Evolutionary conservation across 768 basidiomycete genomes (phyloP), one percentile per base, ranked within the genome.

Genomic region (Amanita rimosa): DNA sequence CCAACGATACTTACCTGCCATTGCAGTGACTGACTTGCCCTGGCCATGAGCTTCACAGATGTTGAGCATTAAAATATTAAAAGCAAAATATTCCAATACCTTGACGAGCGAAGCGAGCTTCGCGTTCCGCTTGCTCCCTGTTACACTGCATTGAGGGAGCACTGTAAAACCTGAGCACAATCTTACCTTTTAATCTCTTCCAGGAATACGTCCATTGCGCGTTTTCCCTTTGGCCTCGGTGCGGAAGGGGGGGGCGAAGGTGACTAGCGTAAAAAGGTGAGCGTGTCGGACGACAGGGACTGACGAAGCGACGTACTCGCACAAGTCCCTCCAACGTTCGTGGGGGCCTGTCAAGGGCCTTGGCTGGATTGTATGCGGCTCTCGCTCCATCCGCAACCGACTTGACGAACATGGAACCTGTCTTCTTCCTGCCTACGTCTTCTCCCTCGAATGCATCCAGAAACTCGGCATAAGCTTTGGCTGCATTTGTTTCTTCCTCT

Each of bases 171-270:
- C 31, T 27, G 16, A 7, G 35, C 13, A 17, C 16, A 11, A 36
- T 50, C 70, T 17, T 41, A 86, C 95, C 79, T 79, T 68, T 98
- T 98, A 51, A 99, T 90, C 68, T 99, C 93, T 58, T 96, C 93
- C 44, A 99, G 70, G 62, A 98, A 99, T 1, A 83, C 66, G 64
- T 97, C 94, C 91, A 98, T 98, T 1, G 88, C 91, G 44, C 95
- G 79, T 62, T 91, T 96, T 2, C 96, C 96, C 62, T 91, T 96
- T 0, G 88, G 83, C 60, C 82, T 91, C 1, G 81, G 75, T 4
- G 62, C 68, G 19, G 62, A 51, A 11, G 70, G 57, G 0, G 76
- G 69, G 3, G 83, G 78, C 19, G 87, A 82, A n/a, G 77, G 75
- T 0, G 74, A 71, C 75, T 83, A 45, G 39, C 26, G 11, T 17